Evolutionary conservation across 148 eudicot species (phyloP), one percentile per base, ranked within the genome.

Genomic region (Fagopyrum esculentum): DNA sequence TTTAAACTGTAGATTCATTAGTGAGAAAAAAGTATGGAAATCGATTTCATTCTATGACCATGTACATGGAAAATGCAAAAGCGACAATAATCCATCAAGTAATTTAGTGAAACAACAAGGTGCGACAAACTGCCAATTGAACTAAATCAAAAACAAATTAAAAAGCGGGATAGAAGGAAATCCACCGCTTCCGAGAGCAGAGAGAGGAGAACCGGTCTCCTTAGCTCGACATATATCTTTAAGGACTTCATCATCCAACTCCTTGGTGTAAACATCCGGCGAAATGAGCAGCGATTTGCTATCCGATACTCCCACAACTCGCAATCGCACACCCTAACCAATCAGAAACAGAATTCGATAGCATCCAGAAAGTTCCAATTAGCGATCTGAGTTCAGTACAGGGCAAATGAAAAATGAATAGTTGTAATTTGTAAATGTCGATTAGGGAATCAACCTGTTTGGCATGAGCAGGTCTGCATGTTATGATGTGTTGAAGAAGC

Each of bases 251-350:
- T 95, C 99, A 78, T 84, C 96, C n/a, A 95, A 84, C 83, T 92
- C 98, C 63, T 56, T 82, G 17, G 85, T 82, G 48, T 82, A 78
- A 74, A 85, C 89, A 86, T 95, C 88, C 1, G 83, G 76, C 47
- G 86, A 78, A 78, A 83, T 80, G 78, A 92, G 77, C 75, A 95
- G 64, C 1, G 89, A 84, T 83, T 90, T 88, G 77, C 98, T 92
- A 76, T 95, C 97, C 50, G 92, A 90, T 60, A 92, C 85, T 52
- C 98, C 99, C 68, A 92, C 84, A 43, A 95, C 90, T 73, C 91
- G 78, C 83, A 95, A 79, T 76, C 85, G 76, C 71, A 95, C 87
- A 17, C 93, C 93, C 96, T 95, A 12, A 9, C 46, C 71, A 66
- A 19, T 13, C 47, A 66, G 40, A 66, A 66, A 35, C 68, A 26